Base-by-base conservation (phyloP, 1,139 yeast species). In the Hemisphaericaspora lyxosophila region DNA sequence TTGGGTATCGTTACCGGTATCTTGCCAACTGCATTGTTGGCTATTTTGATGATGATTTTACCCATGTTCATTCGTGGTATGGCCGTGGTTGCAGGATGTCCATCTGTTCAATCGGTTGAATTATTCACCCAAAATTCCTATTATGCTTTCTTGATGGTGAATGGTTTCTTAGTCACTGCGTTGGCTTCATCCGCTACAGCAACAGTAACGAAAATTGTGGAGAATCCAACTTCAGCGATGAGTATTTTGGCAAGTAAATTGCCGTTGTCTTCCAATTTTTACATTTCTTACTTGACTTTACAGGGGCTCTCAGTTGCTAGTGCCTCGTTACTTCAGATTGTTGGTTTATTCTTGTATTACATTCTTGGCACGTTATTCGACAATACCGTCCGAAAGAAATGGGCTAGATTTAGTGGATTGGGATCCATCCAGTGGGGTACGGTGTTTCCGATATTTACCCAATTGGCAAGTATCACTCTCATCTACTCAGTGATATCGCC, bases 201-300 rank as follows among this genome's bases (percentile, higher is more conserved):
- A 2, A 82, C 85, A 3, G 88, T 87, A 5, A 73, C 89, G 2
- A 67, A 73, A 44, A 82, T 88, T 50, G 64, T 85, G 35, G 65
- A 75, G 26, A 62, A 82, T 9, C 96, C 96, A 9, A 56, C 75
- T 1, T 57, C 67, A 23, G 90, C 89, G n/a, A 75, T 88, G 84
- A 51, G 54, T 26, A 61, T 87, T 44, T 70, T 89, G 48, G 86
- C 95, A 15, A 62, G 65, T 28, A 84, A 88, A 46, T 73, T 92
- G 51, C 97, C 98, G 42, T 84, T 83, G 53, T 81, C 97, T 6
- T 84, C 96, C 26, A 92, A 90, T 66, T 92, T 92, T 62, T 84
- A 77, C 60, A 80, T 84, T 41, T 75, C 85, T 2, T 84, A 80
- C 59, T 68, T 83, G 53, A 66, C 80, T 30, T 76, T 90, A 52